Conservation (phyloP, 371 early-diverging fungal genomes). For the Circinella minor region DNA sequence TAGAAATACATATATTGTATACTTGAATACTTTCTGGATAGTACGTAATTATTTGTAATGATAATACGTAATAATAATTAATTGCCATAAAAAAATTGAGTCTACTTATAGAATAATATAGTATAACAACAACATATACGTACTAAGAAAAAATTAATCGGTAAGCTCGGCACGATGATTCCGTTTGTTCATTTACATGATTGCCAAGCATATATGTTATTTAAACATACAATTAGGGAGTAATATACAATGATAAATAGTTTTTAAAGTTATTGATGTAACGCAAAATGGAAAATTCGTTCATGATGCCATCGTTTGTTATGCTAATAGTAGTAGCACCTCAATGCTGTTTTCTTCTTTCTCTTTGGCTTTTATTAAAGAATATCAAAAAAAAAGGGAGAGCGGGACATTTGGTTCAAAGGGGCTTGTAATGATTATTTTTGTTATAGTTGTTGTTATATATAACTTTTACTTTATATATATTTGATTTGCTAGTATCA, state of each 20-base stretch:
- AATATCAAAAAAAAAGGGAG: too few species aligned
- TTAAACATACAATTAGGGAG: not conserved
- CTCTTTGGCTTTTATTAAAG: too few species aligned
- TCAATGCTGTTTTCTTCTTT: not conserved
- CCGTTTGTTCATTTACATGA: not conserved
- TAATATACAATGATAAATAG: not conserved
- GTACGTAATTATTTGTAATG: too few species aligned
- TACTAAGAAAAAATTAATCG: not conserved
- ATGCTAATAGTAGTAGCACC: not conserved
- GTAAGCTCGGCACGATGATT: not conserved
- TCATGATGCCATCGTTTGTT: conserved; percentile 1
- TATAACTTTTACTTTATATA: too few species aligned
- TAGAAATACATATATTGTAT: too few species aligned
- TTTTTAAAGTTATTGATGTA: not conserved
- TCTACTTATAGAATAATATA: not conserved
- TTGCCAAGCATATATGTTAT: not conserved
- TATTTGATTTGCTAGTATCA: too few species aligned
- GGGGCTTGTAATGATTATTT: too few species aligned
- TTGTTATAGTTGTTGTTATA: too few species aligned
- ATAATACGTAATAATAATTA: too few species aligned
- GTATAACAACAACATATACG: not conserved
- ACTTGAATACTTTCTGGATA: too few species aligned
- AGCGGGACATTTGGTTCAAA: too few species aligned
- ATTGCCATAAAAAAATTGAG: too few species aligned
- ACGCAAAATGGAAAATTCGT: conserved; percentile 1